These are phyloP conservation scores for Lasiodiplodia theobromae DNA, from an alignment of 2,329 filamentous ascomycete genomes.

Conservation along the genomic window DNA sequence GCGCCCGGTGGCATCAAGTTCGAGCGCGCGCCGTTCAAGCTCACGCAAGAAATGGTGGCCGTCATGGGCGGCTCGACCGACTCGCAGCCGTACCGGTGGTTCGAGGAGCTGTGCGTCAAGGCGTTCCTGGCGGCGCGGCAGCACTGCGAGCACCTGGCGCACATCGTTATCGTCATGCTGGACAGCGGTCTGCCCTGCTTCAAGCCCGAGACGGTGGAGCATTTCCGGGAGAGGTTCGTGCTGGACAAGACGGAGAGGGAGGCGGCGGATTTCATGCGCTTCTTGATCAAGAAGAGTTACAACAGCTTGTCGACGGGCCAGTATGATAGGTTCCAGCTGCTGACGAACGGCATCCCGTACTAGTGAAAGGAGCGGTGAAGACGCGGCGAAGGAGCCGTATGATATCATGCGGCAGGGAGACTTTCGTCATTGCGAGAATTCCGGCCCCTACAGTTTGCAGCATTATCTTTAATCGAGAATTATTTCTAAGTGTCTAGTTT, in stretches of 20 bases:
- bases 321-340: constrained; percentile 96
- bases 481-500: neutral
- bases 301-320: constrained; percentile 89
- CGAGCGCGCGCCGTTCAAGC: constrained; percentile 96
- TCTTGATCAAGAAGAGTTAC: constrained; percentile 87
- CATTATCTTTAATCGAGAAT: neutral
- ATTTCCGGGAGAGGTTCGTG: constrained; percentile 92
- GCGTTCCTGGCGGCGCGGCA: constrained; percentile 88
- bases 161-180: constrained; percentile 94
- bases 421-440: neutral
- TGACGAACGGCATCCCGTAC: constrained; percentile 97
- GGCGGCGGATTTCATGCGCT: constrained; percentile 92
- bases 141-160: constrained; percentile 85
- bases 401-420: neutral
- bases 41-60: constrained; percentile 97
- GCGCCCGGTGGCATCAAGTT: constrained; percentile 97
- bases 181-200: constrained; percentile 97
- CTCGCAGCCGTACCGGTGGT: constrained; percentile 91
- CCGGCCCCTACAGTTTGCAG: neutral
- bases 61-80: constrained; percentile 89
- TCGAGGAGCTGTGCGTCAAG: constrained; percentile 96
- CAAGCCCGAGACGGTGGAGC: constrained; percentile 91
- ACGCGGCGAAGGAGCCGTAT: neutral
- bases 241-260: constrained; percentile 90
- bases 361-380: constrained; percentile 49